Conservation (phyloP, 257 asterid genomes). For the Striga asiatica region DNA sequence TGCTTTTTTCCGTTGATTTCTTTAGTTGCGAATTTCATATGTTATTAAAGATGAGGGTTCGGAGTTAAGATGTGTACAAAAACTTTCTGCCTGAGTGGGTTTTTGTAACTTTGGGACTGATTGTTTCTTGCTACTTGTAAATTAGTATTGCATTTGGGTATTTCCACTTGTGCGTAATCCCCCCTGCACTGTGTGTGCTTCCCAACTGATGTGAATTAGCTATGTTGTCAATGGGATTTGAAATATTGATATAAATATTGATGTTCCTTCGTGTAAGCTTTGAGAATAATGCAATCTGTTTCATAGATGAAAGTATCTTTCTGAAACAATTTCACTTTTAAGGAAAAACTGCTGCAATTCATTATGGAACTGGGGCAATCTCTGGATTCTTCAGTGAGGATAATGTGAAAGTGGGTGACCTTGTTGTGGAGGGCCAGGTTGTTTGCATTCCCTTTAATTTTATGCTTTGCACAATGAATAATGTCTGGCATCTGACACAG, state of each 20-base stretch:
- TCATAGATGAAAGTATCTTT: background rate
- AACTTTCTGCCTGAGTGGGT: no score
- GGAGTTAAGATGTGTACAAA: no score
- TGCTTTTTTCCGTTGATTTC: background rate
- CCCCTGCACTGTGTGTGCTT: no score
- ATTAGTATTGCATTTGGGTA: background rate
- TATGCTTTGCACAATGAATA: background rate
- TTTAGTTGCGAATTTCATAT: background rate
- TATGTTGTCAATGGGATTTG: background rate
- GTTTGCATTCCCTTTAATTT: background rate
- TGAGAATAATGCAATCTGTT: background rate
- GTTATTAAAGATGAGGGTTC: no score
- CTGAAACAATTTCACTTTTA: background rate
- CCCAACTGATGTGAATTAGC: no score
- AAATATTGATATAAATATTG: background rate
- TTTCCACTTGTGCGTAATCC: no score
- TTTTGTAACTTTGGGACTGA: no score
- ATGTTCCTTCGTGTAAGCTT: background rate
- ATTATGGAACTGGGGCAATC: conserved; percentile 88
- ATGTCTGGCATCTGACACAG: conserved; percentile 6
- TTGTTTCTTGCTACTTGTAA: no score
- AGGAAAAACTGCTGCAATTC: conserved; percentile 91
- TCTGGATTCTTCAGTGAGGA: conserved; percentile 90
- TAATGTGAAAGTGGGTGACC: conserved; percentile 64
- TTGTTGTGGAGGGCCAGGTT: conserved; percentile 71